These are phyloP conservation scores for Narthecium ossifragum DNA, from an alignment of 106 monocot genomes.

Conservation along the genomic window DNA sequence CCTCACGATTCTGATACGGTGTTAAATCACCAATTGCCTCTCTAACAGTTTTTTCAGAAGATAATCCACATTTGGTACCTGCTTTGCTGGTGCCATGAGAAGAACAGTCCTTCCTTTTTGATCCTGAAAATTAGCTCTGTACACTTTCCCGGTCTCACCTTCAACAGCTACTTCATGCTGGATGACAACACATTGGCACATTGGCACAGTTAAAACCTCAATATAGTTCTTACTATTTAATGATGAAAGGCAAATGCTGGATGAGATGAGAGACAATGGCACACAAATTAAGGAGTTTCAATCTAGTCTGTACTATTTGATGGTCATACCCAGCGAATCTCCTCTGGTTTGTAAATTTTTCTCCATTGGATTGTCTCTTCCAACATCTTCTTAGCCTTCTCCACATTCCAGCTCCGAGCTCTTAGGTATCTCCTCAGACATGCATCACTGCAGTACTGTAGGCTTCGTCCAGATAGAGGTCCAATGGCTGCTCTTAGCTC, in stretches of 20 bases:
- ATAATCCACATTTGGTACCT: too few species aligned
- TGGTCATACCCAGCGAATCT: slow-evolving; percentile 73
- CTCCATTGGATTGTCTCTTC: slow-evolving; percentile 82
- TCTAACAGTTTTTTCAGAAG: too few species aligned
- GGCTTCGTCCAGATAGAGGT: slow-evolving; percentile 33
- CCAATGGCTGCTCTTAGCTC: slow-evolving; percentile 55
- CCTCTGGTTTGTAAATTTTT: slow-evolving; percentile 61
- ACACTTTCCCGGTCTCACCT: slow-evolving; percentile 84
- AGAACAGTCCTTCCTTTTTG: slow-evolving; percentile 65
- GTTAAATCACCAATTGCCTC: too few species aligned
- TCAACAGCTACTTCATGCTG: slow-evolving; percentile 69
- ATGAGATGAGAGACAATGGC: too few species aligned
- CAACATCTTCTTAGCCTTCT: slow-evolving; percentile 77
- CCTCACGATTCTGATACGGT: too few species aligned
- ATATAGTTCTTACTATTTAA: too few species aligned
- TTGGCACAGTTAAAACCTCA: too few species aligned
- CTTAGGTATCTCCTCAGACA: slow-evolving; percentile 74
- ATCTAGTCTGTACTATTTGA: too few species aligned
- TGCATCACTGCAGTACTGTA: slow-evolving; percentile 48
- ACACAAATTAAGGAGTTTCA: too few species aligned
- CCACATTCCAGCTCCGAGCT: slow-evolving; percentile 75
- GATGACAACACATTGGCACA: slow-evolving; percentile 5
- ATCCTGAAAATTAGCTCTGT: slow-evolving; percentile 70
- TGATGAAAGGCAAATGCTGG: too few species aligned
- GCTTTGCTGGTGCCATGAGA: slow-evolving; percentile 65